A percentile compares a stretch with the other conserved stretches of the same genome.
Conservation (phyloP, 2,329 filamentous ascomycete species). For the Rasamsonia emersonii region DNA sequence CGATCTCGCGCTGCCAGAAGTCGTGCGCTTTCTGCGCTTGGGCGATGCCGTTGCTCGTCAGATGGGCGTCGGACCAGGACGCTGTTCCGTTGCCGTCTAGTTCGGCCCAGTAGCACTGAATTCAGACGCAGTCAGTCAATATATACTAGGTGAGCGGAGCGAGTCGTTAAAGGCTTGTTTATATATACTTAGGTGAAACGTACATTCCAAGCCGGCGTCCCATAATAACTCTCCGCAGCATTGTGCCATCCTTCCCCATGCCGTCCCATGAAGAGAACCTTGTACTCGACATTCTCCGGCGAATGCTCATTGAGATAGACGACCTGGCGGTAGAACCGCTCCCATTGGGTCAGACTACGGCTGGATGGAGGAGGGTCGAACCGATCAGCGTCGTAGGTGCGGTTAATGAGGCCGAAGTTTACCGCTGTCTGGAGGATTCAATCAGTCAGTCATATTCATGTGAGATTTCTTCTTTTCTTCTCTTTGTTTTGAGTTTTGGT, state of each 20-base stretch:
- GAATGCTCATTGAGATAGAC: constrained; percentile 36
- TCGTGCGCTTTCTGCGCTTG: constrained; percentile 40
- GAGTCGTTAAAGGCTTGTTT: background rate
- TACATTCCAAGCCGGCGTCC: constrained; percentile 53
- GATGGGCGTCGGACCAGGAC: constrained; percentile 49
- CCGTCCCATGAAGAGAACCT: constrained; percentile 49
- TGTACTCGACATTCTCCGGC: constrained; percentile 39
- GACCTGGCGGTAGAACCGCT: constrained; percentile 45
- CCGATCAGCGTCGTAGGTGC: constrained; percentile 34
- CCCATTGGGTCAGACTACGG: constrained; percentile 44
- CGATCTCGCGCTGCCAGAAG: constrained; percentile 43
- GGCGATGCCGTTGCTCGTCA: constrained; percentile 42
- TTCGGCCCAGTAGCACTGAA: constrained; percentile 50
- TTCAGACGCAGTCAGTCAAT: background rate
- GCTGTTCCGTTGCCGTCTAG: constrained; percentile 46
- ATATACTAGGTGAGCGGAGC: background rate
- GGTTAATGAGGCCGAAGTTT: constrained; percentile 43
- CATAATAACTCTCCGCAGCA: constrained; percentile 49
- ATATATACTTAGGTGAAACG: constrained; percentile 12
- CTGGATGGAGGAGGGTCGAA: constrained; percentile 13
- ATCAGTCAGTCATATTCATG: background rate
- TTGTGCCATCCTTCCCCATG: constrained; percentile 56
- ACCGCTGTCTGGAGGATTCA: constrained; percentile 21
- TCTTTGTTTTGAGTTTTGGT: background rate
- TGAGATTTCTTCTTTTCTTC: background rate